phyloP scores from a whole-genome alignment of 306 rosid species.

The Corylus americana region DNA sequence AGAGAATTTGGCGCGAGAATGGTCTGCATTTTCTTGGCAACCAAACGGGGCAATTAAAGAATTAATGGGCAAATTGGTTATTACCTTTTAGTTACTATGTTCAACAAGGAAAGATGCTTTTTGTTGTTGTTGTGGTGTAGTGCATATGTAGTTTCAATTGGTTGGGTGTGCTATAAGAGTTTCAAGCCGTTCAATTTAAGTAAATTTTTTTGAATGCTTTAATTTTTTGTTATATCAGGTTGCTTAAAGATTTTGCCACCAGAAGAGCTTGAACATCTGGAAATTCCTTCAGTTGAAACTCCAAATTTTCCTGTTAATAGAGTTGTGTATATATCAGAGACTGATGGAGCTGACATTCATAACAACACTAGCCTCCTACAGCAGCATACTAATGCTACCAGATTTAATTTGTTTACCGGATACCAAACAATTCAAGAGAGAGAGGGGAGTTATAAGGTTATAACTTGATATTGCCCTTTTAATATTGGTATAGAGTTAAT shows the following conservation, averaged over 20 bases:
- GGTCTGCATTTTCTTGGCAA: not conserved
- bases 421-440: conserved; percentile 77
- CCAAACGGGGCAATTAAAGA: not conserved
- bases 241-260: conserved; percentile 77
- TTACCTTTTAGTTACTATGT: not conserved
- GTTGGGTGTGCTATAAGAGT: not conserved
- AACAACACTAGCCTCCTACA: conserved; percentile 40
- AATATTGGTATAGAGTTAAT: conserved; percentile 11
- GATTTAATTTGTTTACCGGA: conserved; percentile 84
- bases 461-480: conserved; percentile 18
- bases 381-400: conserved; percentile 40
- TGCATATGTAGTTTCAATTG: not conserved
- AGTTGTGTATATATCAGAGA: conserved; percentile 52
- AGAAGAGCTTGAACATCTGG: conserved; percentile 78
- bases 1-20: not conserved
- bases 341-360: conserved; percentile 29
- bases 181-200: not conserved
- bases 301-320: conserved; percentile 42
- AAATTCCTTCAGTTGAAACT: conserved; percentile 46
- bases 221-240: conserved; percentile 46
- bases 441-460: conserved; percentile 69
- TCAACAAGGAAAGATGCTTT: not conserved
- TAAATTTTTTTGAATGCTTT: not conserved
- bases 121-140: not conserved
- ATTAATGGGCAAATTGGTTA: not conserved